Conservation (phyloP, 768 basidiomycete species). For the Kwoniella mangroviensis region DNA sequence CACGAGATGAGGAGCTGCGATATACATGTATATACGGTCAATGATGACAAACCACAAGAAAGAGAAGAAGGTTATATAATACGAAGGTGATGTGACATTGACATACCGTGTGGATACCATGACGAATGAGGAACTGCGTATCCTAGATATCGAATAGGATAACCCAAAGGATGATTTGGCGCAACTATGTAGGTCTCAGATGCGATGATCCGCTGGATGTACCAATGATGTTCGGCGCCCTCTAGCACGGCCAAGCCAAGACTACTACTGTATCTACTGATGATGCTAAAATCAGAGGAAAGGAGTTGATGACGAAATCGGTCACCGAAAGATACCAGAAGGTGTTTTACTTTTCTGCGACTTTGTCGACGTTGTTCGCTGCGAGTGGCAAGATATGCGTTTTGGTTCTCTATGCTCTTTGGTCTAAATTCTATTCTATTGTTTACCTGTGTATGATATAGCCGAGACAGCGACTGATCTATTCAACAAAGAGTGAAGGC, state of each 20-base stretch:
- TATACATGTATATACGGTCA: background rate
- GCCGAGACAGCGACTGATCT: background rate
- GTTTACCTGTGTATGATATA: background rate
- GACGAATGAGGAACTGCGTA: constrained; percentile 16
- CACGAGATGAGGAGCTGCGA: constrained; percentile 2
- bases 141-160: background rate
- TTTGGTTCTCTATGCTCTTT: background rate
- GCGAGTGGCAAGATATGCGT: background rate
- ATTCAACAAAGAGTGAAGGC: constrained; percentile 1
- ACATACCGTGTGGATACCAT: constrained; percentile 39
- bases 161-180: background rate
- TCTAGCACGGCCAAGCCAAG: background rate
- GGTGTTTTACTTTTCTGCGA: no score
- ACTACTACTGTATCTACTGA: background rate
- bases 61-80: background rate
- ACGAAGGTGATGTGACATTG: background rate
- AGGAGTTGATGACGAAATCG: constrained; percentile 3
- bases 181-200: background rate
- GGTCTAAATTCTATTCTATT: background rate
- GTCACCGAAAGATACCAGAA: background rate
- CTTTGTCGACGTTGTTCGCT: background rate
- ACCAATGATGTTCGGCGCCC: background rate
- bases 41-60: background rate
- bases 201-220: background rate
- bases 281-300: background rate